Conservation (phyloP, 2,329 filamentous ascomycete genomes). For the Arthrobotrys sinensis region DNA sequence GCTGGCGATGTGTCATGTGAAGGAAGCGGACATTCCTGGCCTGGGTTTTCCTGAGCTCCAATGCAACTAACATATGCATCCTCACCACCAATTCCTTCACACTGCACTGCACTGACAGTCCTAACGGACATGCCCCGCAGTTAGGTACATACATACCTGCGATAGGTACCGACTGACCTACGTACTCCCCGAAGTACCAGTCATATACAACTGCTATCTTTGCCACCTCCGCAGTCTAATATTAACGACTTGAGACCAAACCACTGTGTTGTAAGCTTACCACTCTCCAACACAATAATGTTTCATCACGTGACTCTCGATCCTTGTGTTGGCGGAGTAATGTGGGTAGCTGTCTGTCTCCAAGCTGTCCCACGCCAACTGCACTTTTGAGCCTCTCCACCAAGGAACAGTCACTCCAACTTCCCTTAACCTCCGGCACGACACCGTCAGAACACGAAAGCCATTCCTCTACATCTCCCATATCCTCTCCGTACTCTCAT, state of each 20-base stretch:
- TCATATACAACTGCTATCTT: constrained; percentile 5
- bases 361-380: constrained; percentile 24
- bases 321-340: constrained; percentile 36
- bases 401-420: constrained; percentile 40
- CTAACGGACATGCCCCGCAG: not conserved
- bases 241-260: not conserved
- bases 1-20: constrained; percentile 24
- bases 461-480: constrained; percentile 2
- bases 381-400: constrained; percentile 58
- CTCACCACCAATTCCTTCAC: constrained; percentile 13
- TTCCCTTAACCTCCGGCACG: constrained; percentile 28
- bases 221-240: constrained; percentile 16
- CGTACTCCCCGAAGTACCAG: no score
- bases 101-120: no score
- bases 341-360: constrained; percentile 37
- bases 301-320: constrained; percentile 27
- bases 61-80: not conserved
- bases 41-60: no score
- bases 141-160: no score
- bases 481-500: constrained; percentile 12
- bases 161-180: not conserved
- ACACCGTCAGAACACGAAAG: constrained; percentile 12
- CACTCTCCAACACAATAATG: constrained; percentile 24
- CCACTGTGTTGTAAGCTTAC: not conserved
- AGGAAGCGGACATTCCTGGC: constrained; percentile 24